Percentiles rank a stretch among this genome's conserved stretches.
These are phyloP conservation scores for Trichosporon coremiiforme DNA, from an alignment of 1,284 basidiomycete species.

Conservation along the genomic window DNA sequence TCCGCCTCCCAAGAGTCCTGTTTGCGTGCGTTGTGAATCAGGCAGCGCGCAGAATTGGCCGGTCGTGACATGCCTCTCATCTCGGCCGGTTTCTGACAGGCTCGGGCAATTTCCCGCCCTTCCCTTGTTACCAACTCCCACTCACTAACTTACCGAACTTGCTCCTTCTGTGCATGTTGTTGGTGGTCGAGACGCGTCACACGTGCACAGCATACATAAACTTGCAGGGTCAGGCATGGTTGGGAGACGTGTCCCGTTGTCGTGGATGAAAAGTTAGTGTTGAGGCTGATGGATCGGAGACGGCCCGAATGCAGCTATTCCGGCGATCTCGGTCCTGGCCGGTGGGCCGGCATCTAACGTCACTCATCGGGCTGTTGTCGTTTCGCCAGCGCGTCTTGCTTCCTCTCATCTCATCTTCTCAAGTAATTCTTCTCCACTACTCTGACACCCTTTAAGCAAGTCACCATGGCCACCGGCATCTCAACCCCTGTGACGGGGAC, in stretches of 20 bases:
- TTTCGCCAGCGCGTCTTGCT: background rate
- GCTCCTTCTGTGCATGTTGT: background rate
- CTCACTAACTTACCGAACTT: background rate
- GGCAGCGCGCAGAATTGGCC: too few relatives aligned
- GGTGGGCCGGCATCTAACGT: background rate
- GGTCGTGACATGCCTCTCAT: background rate
- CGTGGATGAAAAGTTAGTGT: too few relatives aligned
- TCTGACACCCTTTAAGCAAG: too few relatives aligned
- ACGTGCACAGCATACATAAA: background rate
- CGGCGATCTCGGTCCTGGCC: background rate
- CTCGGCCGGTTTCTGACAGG: background rate
- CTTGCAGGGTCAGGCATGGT: too few relatives aligned
- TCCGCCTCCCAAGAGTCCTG: too few relatives aligned
- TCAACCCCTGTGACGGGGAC: background rate
- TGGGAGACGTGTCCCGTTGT: too few relatives aligned
- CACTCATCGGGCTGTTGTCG: too few relatives aligned
- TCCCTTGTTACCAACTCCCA: background rate
- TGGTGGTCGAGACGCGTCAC: background rate
- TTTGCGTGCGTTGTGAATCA: background rate
- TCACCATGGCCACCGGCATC: background rate
- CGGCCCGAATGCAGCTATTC: background rate
- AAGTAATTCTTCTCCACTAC: too few relatives aligned
- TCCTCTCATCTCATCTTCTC: background rate
- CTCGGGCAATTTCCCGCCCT: background rate
- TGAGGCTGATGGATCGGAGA: background rate